A percentile compares a stretch with the other conserved stretches of the same genome.
Evolutionary conservation across 2,329 filamentous ascomycete genomes (phyloP).

Genomic region (Ceratocystis alfenasii): DNA sequence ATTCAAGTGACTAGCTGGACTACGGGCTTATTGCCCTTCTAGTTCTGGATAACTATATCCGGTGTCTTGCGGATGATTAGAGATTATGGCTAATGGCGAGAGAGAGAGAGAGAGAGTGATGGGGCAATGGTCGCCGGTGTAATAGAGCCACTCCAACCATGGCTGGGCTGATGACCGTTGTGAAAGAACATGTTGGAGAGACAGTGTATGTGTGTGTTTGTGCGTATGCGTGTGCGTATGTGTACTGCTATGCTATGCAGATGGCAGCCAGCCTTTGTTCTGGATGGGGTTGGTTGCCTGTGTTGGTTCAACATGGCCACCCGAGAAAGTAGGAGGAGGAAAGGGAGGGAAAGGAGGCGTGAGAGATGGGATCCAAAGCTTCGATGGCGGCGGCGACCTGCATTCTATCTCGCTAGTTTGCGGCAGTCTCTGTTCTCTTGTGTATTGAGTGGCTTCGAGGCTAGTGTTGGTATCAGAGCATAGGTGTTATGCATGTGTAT

Average conservation of each 20-base stretch:
- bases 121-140: not conserved
- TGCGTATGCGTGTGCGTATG: too few relatives aligned
- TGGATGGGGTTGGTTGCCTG: too few relatives aligned
- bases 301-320: not conserved
- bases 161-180: not conserved
- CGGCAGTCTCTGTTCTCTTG: constrained; percentile 9
- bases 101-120: not conserved
- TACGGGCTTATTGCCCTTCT: not conserved
- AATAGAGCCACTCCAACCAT: not conserved
- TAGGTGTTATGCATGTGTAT: not conserved
- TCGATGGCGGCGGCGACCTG: constrained; percentile 11
- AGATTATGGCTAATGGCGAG: not conserved
- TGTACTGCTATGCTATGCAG: too few relatives aligned
- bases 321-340: not conserved
- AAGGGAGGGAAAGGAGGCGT: not conserved
- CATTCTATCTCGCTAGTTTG: constrained; percentile 20
- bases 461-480: not conserved
- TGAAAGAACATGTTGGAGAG: not conserved
- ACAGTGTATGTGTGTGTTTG: not conserved
- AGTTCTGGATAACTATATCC: not conserved
- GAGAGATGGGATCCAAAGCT: not conserved
- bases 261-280: too few relatives aligned
- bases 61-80: too few relatives aligned
- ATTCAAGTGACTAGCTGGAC: not conserved
- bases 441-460: constrained; percentile 12